Conservation (phyloP, 1,284 basidiomycete genomes). For the Amylostereum areolatum region DNA sequence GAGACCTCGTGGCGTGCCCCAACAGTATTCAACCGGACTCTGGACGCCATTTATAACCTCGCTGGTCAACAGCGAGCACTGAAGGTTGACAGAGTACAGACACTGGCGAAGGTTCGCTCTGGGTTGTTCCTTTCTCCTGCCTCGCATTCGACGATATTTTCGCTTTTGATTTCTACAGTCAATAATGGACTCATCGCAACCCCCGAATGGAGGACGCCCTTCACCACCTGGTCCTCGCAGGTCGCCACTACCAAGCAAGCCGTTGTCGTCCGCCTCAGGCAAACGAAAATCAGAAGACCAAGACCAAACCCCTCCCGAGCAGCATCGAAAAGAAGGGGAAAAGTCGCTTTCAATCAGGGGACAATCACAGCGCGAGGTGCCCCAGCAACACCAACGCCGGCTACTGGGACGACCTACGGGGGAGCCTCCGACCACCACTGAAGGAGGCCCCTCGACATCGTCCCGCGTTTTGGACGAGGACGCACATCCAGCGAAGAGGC, state of each 20-base stretch:
- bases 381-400: background rate
- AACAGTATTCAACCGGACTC: constrained; percentile 30
- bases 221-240: constrained; percentile 14
- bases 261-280: background rate
- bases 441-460: too few species aligned
- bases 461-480: too few species aligned
- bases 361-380: constrained; percentile 3
- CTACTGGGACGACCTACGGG: too few species aligned
- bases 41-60: constrained; percentile 33
- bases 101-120: constrained; percentile 63
- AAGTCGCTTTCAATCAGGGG: constrained; percentile 7
- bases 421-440: too few species aligned
- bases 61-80: constrained; percentile 22
- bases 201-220: constrained; percentile 7
- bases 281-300: constrained; percentile 13
- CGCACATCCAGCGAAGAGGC: too few species aligned
- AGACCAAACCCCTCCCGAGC: constrained; percentile 2
- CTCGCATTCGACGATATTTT: constrained; percentile 37
- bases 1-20: constrained; percentile 41
- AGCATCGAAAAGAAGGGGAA: background rate
- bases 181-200: constrained; percentile 24
- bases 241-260: constrained; percentile 11
- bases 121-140: constrained; percentile 41
- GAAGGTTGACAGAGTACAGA: constrained; percentile 33
- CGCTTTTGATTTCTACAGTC: constrained; percentile 44